phyloP scores from a whole-genome alignment of 768 basidiomycete species.

The Boletales sp. region DNA sequence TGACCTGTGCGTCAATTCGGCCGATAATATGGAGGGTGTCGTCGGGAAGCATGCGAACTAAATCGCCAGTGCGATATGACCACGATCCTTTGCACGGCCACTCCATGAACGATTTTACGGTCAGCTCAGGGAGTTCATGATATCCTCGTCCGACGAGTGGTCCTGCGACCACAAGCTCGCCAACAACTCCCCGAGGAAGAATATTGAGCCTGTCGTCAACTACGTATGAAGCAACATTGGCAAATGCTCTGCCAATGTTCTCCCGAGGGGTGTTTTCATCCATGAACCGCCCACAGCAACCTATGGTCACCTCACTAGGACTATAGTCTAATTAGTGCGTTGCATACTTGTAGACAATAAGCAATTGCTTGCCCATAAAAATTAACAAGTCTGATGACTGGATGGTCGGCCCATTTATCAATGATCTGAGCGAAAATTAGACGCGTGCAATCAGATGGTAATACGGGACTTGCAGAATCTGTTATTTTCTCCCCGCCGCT shows the following conservation, averaged over 20 bases:
- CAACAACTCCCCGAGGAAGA: conserved; percentile 40
- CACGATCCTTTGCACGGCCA: conserved; percentile 39
- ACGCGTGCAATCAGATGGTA: neutral
- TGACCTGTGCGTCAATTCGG: conserved; percentile 50
- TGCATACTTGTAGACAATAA: neutral
- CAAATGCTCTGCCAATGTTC: conserved; percentile 44
- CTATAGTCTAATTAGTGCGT: conserved; percentile 13
- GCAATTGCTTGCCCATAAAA: conserved; percentile 39
- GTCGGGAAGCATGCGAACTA: conserved; percentile 50
- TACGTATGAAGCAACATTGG: conserved; percentile 33
- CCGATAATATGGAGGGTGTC: conserved; percentile 47
- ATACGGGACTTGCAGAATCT: conserved; percentile 37
- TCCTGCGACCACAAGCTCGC: conserved; percentile 49
- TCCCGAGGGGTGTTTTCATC: conserved; percentile 36
- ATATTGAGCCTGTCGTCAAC: conserved; percentile 42
- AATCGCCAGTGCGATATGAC: conserved; percentile 50
- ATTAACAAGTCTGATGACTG: conserved; percentile 42
- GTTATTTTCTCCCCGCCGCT: conserved; percentile 54
- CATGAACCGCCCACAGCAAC: conserved; percentile 46
- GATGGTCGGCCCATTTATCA: conserved; percentile 47
- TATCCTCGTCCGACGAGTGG: conserved; percentile 51
- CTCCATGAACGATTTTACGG: conserved; percentile 43
- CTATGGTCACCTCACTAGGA: conserved; percentile 52
- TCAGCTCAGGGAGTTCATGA: conserved; percentile 41
- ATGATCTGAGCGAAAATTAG: conserved; percentile 26